Evolutionary conservation across 2,329 filamentous ascomycete species (phyloP).

Genomic region (Bipolaris gigantea): DNA sequence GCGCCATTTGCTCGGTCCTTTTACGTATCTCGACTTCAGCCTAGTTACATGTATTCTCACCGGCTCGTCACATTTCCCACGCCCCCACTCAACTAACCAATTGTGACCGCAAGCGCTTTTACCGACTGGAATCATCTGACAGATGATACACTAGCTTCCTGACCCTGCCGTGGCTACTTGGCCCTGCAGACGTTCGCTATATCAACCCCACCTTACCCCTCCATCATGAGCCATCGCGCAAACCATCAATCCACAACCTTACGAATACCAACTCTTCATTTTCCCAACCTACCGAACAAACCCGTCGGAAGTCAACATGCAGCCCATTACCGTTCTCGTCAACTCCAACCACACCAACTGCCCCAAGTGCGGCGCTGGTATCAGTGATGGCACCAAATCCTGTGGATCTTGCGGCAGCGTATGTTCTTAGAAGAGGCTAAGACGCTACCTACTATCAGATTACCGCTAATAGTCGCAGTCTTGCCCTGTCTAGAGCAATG

Average conservation of each 20-base stretch:
- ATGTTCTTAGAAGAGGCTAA: not conserved
- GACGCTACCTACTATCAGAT: not conserved
- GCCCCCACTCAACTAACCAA: conserved; percentile 21
- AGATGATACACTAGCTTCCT: conserved; percentile 28
- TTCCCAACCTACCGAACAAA: not conserved
- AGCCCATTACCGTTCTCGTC: conserved; percentile 32
- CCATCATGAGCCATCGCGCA: conserved; percentile 18
- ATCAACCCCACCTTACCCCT: conserved; percentile 44
- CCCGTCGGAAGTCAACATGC: conserved; percentile 25
- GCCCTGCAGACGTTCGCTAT: conserved; percentile 24
- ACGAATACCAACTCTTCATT: not conserved
- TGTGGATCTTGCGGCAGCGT: conserved; percentile 46
- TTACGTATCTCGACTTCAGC: not conserved
- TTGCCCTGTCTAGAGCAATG: conserved; percentile 27
- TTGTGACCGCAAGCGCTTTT: conserved; percentile 20
- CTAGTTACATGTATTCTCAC: conserved; percentile 1
- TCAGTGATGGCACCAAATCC: conserved; percentile 38
- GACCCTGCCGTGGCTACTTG: conserved; percentile 21
- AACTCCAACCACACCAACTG: conserved; percentile 41
- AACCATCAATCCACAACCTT: conserved; percentile 9
- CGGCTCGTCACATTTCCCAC: conserved; percentile 12
- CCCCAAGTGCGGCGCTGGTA: conserved; percentile 45
- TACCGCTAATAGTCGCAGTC: conserved; percentile 13
- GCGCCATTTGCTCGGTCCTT: conserved; percentile 1
- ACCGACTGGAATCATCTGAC: conserved; percentile 38